Evolutionary conservation across 768 basidiomycete species (phyloP), one percentile per base, ranked within the genome.

Genomic region (Trametes coccinea): DNA sequence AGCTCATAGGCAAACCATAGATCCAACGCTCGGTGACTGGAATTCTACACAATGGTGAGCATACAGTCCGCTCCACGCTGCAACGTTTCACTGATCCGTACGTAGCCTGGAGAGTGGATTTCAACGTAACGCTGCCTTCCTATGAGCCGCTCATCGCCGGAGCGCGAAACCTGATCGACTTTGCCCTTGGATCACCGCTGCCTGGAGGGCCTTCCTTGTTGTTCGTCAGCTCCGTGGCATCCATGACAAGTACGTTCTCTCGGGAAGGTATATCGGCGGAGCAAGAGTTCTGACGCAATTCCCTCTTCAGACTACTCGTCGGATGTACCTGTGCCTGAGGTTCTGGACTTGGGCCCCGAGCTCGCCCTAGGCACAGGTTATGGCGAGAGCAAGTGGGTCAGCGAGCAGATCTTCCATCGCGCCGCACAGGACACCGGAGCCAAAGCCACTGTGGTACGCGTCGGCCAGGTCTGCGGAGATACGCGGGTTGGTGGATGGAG

Each of bases 401-500:
- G 76, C 0, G 80, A 82, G 67, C 66, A 79, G 72, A 68, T 82
- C 7, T 73, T 84, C 30, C 68, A 68, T 3, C 58, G 43, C 8
- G 72, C 69, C 2, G 62, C 58, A 11, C 37, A 64, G 49, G 71
- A 72, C 50, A 79, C 79, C 7, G 73, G 76, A 2, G 59, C 82
- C 3, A 71, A 71, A 6, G 70, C 69, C 0, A 71, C 75, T 0
- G 75, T 76, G 2, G 69, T 82, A 31, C 72, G 83, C 2, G 76
- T 82, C 9, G 83, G 81, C 0, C 82, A 84, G 58, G 68, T 82
- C 6, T 72, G 70, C 30, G 81, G 81, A 14, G 78, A 78, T 27
- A 60, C 57, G 0, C 68, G 67, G 1, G 72, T 71, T 8, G 81
- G 81, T 17, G 74, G 75, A 0, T 82, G 82, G 81, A 74, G 73